Percentiles rank a stretch among this genome's conserved stretches.
These are phyloP conservation scores for Syzygium aqueum DNA, from an alignment of 345 rosid genomes.

Conservation along the genomic window DNA sequence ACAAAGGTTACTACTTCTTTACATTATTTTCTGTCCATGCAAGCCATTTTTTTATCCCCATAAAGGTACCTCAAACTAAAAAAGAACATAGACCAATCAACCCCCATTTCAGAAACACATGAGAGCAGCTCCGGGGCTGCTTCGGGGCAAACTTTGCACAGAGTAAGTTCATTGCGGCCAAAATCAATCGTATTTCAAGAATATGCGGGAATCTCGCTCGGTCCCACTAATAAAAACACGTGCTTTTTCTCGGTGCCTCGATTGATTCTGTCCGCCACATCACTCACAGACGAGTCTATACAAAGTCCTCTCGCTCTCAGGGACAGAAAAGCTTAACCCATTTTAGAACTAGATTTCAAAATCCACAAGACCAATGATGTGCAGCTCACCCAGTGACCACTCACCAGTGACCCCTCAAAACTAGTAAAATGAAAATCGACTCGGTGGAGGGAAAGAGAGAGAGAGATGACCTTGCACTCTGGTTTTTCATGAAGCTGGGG, in stretches of 20 bases:
- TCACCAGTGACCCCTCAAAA: background rate
- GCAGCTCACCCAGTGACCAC: background rate
- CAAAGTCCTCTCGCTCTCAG: background rate
- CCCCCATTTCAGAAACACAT: background rate
- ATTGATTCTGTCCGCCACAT: background rate
- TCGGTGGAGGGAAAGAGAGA: background rate
- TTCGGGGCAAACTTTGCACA: background rate
- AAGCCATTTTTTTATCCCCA: background rate
- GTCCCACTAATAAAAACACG: background rate
- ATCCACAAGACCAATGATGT: background rate
- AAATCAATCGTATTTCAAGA: background rate
- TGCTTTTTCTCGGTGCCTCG: background rate
- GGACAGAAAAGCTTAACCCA: background rate
- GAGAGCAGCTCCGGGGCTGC: background rate
- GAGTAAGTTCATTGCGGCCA: background rate
- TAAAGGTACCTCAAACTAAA: background rate
- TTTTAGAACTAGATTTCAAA: background rate
- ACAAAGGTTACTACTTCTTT: background rate
- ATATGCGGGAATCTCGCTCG: background rate
- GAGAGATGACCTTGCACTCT: constrained; percentile 53
- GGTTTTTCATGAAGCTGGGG: constrained; percentile 89
- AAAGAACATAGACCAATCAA: background rate
- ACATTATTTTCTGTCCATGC: background rate
- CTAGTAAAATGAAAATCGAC: background rate
- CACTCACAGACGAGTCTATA: background rate